Conservation (phyloP, 768 basidiomycete genomes). For the Lactifluus piperatus region DNA sequence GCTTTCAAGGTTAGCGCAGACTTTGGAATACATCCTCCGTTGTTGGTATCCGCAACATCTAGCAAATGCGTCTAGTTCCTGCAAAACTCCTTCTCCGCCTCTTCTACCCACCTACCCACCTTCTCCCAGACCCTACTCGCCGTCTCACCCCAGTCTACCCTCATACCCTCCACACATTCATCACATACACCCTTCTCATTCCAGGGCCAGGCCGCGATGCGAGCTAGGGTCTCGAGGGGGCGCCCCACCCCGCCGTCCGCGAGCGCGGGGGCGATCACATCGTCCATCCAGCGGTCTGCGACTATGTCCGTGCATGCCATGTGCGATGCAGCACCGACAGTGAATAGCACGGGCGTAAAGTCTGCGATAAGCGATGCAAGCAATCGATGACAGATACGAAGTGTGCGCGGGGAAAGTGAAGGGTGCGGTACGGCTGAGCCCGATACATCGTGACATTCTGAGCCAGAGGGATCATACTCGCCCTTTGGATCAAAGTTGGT, state of each 20-base stretch:
- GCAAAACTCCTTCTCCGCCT: conserved; percentile 14
- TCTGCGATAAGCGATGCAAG: conserved; percentile 42
- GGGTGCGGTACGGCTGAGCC: conserved; percentile 20
- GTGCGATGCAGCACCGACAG: conserved; percentile 57
- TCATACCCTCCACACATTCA: conserved; percentile 49
- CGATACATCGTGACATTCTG: conserved; percentile 8
- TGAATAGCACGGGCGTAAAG: conserved; percentile 68
- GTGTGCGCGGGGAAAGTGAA: conserved; percentile 23
- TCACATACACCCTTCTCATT: conserved; percentile 45
- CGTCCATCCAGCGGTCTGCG: conserved; percentile 62
- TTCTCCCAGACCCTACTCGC: conserved; percentile 49
- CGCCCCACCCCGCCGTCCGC: conserved; percentile 53
- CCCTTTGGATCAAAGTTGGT: conserved; percentile 44
- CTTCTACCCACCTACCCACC: conserved; percentile 50
- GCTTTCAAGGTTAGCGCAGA: neutral
- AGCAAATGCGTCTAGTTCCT: neutral
- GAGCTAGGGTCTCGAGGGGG: conserved; percentile 63
- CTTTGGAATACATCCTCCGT: neutral
- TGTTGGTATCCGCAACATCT: neutral
- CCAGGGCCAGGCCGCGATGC: conserved; percentile 52
- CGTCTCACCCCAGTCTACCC: conserved; percentile 57
- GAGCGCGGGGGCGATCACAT: conserved; percentile 62
- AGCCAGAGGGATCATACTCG: conserved; percentile 15
- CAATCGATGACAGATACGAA: conserved; percentile 24
- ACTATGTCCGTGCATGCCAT: conserved; percentile 68